phyloP scores from a whole-genome alignment of 1,284 basidiomycete species.

The Austroboletus niveus region DNA sequence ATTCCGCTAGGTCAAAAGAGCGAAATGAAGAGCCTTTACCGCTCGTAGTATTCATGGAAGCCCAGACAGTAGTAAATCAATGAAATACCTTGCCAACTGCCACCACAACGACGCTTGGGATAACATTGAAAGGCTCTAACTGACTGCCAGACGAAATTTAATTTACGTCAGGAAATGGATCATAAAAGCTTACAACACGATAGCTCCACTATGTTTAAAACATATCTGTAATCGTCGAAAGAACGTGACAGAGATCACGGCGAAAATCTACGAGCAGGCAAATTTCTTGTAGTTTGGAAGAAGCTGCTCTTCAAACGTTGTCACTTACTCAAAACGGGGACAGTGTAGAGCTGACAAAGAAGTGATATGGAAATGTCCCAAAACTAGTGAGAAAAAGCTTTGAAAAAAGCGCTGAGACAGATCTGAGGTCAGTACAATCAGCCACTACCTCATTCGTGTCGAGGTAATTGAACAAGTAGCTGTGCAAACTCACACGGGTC shows the following conservation, averaged over 20 bases:
- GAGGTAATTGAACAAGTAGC: constrained; percentile 83
- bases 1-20: constrained; percentile 61
- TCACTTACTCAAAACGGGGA: constrained; percentile 68
- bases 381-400: constrained; percentile 53
- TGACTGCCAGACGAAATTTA: background rate
- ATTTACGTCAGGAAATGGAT: constrained; percentile 63
- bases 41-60: constrained; percentile 64
- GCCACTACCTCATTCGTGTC: constrained; percentile 64
- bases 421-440: constrained; percentile 55
- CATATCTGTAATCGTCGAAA: constrained; percentile 19
- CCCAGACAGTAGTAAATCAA: constrained; percentile 69
- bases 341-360: constrained; percentile 42
- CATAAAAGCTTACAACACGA: constrained; percentile 62
- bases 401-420: constrained; percentile 74
- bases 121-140: constrained; percentile 49
- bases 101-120: constrained; percentile 51
- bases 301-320: constrained; percentile 66
- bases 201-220: constrained; percentile 60
- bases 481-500: constrained; percentile 59
- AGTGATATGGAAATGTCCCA: constrained; percentile 32
- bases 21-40: constrained; percentile 54
- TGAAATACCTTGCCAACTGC: constrained; percentile 64
- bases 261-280: constrained; percentile 35
- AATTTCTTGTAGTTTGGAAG: constrained; percentile 60
- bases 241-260: background rate